phyloP scores from a whole-genome alignment of 768 basidiomycete species.

The Naganishia vaughanmartiniae region DNA sequence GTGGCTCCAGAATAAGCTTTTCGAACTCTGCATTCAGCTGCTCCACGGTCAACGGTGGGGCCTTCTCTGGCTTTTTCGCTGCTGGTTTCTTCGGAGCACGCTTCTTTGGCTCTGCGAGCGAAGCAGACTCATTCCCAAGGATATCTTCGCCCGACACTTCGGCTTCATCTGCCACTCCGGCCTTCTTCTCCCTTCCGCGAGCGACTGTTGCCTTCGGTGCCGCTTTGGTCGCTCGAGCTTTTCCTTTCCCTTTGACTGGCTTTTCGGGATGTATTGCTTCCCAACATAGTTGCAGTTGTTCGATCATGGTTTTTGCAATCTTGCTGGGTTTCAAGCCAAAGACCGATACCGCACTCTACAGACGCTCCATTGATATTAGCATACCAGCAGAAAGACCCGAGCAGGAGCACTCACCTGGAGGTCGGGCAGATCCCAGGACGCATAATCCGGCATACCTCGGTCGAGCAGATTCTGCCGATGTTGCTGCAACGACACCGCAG shows the following conservation, averaged over 20 bases:
- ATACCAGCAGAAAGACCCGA: background rate
- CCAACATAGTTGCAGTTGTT: slow-evolving; percentile 31
- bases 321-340: slow-evolving; percentile 32
- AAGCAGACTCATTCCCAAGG: background rate
- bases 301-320: slow-evolving; percentile 27
- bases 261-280: slow-evolving; percentile 24
- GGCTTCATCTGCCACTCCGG: background rate
- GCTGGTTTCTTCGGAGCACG: background rate
- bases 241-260: slow-evolving; percentile 15
- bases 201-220: background rate
- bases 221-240: slow-evolving; percentile 12
- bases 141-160: slow-evolving; percentile 17
- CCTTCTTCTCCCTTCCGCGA: slow-evolving; percentile 8
- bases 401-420: slow-evolving; percentile 23
- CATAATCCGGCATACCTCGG: slow-evolving; percentile 30
- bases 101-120: slow-evolving; percentile 12
- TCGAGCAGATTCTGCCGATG: background rate
- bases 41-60: slow-evolving; percentile 20
- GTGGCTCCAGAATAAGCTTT: slow-evolving; percentile 21
- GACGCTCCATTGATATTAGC: background rate
- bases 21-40: slow-evolving; percentile 21
- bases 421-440: slow-evolving; percentile 10
- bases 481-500: background rate
- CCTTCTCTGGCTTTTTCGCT: slow-evolving; percentile 26
- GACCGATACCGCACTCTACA: slow-evolving; percentile 11